Evolutionary conservation across 2,329 filamentous ascomycete species (phyloP), one percentile per base, ranked within the genome.

Genomic region (Colletotrichum gigasporum): DNA sequence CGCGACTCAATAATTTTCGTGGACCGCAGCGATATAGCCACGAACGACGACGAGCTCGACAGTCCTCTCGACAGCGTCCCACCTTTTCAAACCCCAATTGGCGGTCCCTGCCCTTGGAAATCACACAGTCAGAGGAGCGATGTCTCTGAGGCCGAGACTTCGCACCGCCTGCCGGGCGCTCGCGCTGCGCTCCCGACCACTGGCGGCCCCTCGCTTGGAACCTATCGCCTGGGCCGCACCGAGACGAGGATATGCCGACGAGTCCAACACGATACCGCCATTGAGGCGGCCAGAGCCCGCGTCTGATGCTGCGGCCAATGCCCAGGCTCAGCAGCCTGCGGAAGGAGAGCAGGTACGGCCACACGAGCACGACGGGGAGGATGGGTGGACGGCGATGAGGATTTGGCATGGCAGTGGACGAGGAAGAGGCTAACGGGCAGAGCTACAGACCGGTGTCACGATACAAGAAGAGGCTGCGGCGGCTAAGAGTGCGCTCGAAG

Each of bases 101-200:
- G 32, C 32, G 39, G 26, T 24, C 22, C 16, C 39, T 11, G 11
- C 16, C n/a, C 6, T 42, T 18, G 26, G 58, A n/a, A 30, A 26
- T 1, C 12, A 18, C 12, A 41, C 6, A 35, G 16, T 2, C 22
- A 20, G 39, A 35, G 32, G 18, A 60, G 22, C 65, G 60, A 89
- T 90, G 87, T 81, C 86, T 69, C 82, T 86, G 61, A 80, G 85
- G 75, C 75, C 86, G 69, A 83, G 82, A 66, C 68, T 87, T 39
- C 80, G 83, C 69, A 72, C 75, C 69, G 77, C 76, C 54, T 77
- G 79, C 72, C 76, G 80, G 64, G 74, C 78, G 42, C 74, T 84
- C 50, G 75, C 78, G 35, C 67, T 81, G 47, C 76, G 79, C 56
- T 68, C 78, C 37, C 72, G 76, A 68, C 74, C 78, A 45, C 71